These are phyloP conservation scores for Podaxis carcinomalis DNA, from an alignment of 768 basidiomycete species.

Conservation along the genomic window DNA sequence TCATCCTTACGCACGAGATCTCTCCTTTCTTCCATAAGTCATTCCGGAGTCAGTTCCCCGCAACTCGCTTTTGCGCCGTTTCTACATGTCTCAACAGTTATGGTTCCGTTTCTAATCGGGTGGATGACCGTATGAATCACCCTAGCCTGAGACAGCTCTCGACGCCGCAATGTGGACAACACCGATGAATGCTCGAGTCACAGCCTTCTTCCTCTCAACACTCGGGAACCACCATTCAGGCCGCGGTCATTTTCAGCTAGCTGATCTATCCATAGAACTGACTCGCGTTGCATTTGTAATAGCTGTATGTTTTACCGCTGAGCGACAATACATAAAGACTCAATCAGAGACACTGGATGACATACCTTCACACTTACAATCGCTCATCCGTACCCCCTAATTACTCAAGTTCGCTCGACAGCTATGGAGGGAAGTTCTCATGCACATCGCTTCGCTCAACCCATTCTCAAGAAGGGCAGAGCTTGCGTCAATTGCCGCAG, in stretches of 20 bases:
- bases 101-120: background rate
- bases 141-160: background rate
- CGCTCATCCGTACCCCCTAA: background rate
- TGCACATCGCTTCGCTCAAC: background rate
- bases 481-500: slow-evolving; percentile 11
- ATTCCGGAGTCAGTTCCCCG: no score
- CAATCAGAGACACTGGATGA: background rate
- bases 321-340: background rate
- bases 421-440: background rate
- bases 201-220: background rate
- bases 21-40: no score
- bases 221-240: background rate
- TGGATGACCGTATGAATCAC: background rate
- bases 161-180: background rate
- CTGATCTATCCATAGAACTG: background rate
- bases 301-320: background rate
- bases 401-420: background rate
- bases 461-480: slow-evolving; percentile 10
- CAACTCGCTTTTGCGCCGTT: no score
- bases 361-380: background rate
- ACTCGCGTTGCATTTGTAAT: background rate
- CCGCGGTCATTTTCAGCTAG: background rate
- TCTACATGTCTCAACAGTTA: background rate
- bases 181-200: background rate
- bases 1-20: no score